Evolutionary conservation across 768 basidiomycete species (phyloP).

Genomic region (Kwoniella sp.): DNA sequence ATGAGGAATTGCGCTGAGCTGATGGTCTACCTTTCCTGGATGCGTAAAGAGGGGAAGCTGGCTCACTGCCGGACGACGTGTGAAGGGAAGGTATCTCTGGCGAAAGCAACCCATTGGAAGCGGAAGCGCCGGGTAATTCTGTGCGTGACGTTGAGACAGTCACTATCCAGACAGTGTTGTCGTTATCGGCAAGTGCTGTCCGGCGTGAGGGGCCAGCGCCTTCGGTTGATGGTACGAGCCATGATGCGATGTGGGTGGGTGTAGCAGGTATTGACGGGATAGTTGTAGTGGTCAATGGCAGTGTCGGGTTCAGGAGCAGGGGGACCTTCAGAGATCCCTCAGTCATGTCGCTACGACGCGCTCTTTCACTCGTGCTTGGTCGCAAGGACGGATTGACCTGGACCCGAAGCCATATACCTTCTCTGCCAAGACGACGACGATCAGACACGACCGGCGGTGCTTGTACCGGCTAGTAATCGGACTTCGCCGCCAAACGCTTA

Average conservation of each 20-base stretch:
- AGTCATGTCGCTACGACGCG: too few relatives aligned
- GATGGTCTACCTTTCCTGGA: not conserved
- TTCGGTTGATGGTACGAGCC: constrained; percentile 8
- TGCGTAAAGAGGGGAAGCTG: constrained; percentile 6
- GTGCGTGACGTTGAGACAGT: not conserved
- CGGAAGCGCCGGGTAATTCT: not conserved
- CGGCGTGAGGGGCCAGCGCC: constrained; percentile 19
- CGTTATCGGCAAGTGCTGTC: constrained; percentile 23
- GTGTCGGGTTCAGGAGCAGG: constrained; percentile 15
- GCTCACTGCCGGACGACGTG: not conserved
- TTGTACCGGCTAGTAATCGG: too few relatives aligned
- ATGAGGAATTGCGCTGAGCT: constrained; percentile 1
- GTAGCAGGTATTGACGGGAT: constrained; percentile 22
- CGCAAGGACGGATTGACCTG: too few relatives aligned
- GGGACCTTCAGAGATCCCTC: constrained; percentile 23
- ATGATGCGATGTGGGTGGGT: constrained; percentile 32
- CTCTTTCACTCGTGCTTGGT: too few relatives aligned
- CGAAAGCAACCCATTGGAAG: too few relatives aligned
- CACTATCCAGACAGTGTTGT: constrained; percentile 37
- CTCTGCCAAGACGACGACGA: too few relatives aligned
- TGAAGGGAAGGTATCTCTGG: constrained; percentile 4
- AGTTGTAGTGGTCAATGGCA: not conserved
- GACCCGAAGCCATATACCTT: too few relatives aligned
- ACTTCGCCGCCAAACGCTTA: too few relatives aligned
- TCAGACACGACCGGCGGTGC: too few relatives aligned